Percentiles rank a stretch among this genome's conserved stretches.
Evolutionary conservation across 345 rosid species (phyloP).

Genomic region (Conringia planisiliqua): DNA sequence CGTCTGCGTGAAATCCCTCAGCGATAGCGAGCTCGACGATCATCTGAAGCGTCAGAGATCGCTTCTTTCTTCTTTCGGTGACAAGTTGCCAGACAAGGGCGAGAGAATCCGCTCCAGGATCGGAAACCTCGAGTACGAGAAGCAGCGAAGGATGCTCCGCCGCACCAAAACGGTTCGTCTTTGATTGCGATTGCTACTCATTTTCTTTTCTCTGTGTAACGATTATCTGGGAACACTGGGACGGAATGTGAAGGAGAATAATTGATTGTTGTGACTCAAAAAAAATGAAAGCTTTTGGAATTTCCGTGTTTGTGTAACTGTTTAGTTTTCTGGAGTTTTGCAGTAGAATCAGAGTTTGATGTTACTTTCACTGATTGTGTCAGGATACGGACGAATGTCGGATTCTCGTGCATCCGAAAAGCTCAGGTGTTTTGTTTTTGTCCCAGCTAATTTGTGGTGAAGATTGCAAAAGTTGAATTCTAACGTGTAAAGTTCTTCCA

Average conservation of each 20-base stretch:
- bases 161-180: conserved; percentile 35
- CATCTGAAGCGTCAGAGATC: conserved; percentile 30
- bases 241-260: neutral
- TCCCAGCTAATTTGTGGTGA: conserved; percentile 8
- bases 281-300: neutral
- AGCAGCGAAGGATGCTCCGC: conserved; percentile 37
- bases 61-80: neutral
- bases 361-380: conserved; percentile 11
- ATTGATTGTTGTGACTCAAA: neutral
- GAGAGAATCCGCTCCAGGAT: conserved; percentile 36
- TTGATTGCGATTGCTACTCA: neutral
- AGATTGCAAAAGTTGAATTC: neutral
- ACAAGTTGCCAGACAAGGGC: conserved; percentile 49
- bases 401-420: conserved; percentile 26
- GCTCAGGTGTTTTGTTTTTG: conserved; percentile 24
- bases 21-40: conserved; percentile 39
- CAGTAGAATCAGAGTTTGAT: conserved; percentile 1
- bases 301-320: neutral
- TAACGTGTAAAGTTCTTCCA: conserved; percentile 25
- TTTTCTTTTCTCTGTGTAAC: no score
- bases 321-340: neutral
- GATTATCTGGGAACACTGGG: neutral
- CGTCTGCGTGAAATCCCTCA: conserved; percentile 13
- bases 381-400: conserved; percentile 45
- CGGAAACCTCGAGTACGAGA: conserved; percentile 50